Evolutionary conservation across 805 yeast species (phyloP), one percentile per base, ranked within the genome.

Genomic region (Candida loeiensis): DNA sequence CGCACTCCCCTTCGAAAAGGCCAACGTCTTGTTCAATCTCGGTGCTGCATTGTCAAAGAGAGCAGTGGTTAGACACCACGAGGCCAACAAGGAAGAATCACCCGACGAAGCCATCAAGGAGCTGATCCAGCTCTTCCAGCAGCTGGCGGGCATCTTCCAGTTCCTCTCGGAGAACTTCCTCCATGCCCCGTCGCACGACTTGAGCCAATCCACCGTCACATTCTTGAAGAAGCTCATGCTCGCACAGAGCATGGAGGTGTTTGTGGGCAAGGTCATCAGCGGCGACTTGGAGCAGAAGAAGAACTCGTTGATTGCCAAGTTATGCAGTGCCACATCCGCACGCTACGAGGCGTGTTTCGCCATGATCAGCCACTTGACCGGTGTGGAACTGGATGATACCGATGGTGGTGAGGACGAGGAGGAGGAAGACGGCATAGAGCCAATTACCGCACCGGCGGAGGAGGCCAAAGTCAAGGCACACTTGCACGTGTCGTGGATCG

Each of bases 221-320:
- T 81, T 86, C 25, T 69, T 91, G 37, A 58, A 72, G 12, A 74
- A 73, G 47, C 58, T 90, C 40, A 79, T 83, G 77, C 66, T 88
- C 40, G 93, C 95, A 0, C 96, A 91, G 58, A 87, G 93, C 2
- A 96, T 90, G 56, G 96, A 93, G 49, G 74, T 84, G 5, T 90
- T 91, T 56, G 63, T 83, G 2, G 57, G 81, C 52, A 82, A 79
- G 47, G 76, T 79, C 6, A 55, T 87, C 26, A 70, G 65, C 41
- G 72, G 69, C 6, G 77, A 73, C 40, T 56, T 74, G 6, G 75
- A 73, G 32, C 73, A 66, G 44, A 55, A 54, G 49, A 84, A 85
- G 54, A 78, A 81, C 30, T 76, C 91, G 0, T 66, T 91, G 55
- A 73, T 85, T n/a, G 69, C 95, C 14, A 87, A 79, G 59, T 70